A percentile compares a stretch with the other conserved stretches of the same genome.
Conservation (phyloP, 768 basidiomycete species). For the Trametes elegans region DNA sequence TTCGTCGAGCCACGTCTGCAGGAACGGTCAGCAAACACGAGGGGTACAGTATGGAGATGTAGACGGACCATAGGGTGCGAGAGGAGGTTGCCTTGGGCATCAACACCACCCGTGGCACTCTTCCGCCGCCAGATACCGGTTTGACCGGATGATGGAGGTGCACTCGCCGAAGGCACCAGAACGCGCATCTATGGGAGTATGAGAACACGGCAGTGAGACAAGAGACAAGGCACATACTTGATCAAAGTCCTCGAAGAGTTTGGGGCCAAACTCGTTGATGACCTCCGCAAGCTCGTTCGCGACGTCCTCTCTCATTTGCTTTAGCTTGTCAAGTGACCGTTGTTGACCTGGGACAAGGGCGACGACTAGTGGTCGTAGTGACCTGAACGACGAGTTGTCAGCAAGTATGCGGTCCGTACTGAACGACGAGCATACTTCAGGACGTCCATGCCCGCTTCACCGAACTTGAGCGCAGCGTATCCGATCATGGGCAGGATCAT, state of each 20-base stretch:
- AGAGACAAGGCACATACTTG: constrained; percentile 46
- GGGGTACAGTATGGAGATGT: not conserved
- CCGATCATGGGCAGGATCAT: constrained; percentile 82
- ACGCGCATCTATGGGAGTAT: constrained; percentile 62
- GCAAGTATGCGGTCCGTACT: not conserved
- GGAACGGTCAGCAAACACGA: not conserved
- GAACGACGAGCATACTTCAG: constrained; percentile 68
- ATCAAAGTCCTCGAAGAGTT: constrained; percentile 84
- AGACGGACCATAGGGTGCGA: constrained; percentile 79
- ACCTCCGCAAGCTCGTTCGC: constrained; percentile 81
- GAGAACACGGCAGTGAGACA: not conserved
- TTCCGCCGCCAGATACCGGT: constrained; percentile 79
- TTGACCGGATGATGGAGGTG: constrained; percentile 74
- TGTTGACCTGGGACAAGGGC: constrained; percentile 89
- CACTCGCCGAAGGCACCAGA: constrained; percentile 77
- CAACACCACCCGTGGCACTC: constrained; percentile 78
- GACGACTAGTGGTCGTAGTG: constrained; percentile 84
- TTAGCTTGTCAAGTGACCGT: constrained; percentile 71
- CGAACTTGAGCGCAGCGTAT: constrained; percentile 92
- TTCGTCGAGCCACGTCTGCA: constrained; percentile 85
- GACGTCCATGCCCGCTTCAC: constrained; percentile 97
- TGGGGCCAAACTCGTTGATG: constrained; percentile 87
- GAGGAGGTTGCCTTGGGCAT: constrained; percentile 79
- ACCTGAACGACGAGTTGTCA: constrained; percentile 49
- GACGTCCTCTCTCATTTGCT: constrained; percentile 68